Percentiles rank a stretch among this genome's conserved stretches.
Evolutionary conservation across 1,284 basidiomycete genomes (phyloP).

Genomic region (Rhizoctonia solani): DNA sequence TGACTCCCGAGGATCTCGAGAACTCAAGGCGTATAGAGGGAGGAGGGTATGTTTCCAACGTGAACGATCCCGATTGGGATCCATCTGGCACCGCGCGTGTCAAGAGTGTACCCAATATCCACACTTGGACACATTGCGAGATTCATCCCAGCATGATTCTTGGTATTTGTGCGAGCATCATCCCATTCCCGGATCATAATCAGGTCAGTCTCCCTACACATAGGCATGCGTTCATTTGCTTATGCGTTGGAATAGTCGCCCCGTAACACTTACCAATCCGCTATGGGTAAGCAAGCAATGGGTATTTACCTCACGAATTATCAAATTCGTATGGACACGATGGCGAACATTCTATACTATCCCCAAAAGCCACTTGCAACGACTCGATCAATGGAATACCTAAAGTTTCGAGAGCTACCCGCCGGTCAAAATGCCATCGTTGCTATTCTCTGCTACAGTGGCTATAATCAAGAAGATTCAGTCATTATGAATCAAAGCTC

Average conservation of each 20-base stretch:
- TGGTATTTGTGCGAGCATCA: slow-evolving; percentile 97
- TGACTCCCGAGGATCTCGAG: slow-evolving; percentile 96
- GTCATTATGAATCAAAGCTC: slow-evolving; percentile 99
- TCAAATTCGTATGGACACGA: slow-evolving; percentile 97
- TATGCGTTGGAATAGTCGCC: slow-evolving; percentile 68
- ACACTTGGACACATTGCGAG: slow-evolving; percentile 98
- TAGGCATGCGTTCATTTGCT: slow-evolving; percentile 2
- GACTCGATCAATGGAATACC: slow-evolving; percentile 98
- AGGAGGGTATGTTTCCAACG: slow-evolving; percentile 46
- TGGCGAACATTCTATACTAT: slow-evolving; percentile 98
- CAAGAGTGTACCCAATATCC: slow-evolving; percentile 78
- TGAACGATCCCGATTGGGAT: slow-evolving; percentile 75
- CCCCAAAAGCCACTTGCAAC: slow-evolving; percentile 99
- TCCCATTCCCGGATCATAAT: slow-evolving; percentile 99
- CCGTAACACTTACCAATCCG: slow-evolving; percentile 98
- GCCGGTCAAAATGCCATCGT: slow-evolving; percentile 99
- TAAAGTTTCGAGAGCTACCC: slow-evolving; percentile 96
- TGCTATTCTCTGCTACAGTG: slow-evolving; percentile 97
- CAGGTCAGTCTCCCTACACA: slow-evolving; percentile 63
- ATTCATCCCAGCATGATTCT: slow-evolving; percentile 99
- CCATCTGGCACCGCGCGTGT: slow-evolving; percentile 74
- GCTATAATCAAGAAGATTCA: slow-evolving; percentile 99
- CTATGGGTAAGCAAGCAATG: slow-evolving; percentile 99
- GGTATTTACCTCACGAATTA: slow-evolving; percentile 98
- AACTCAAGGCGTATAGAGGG: slow-evolving; percentile 70